Evolutionary conservation across 768 basidiomycete genomes (phyloP), one percentile per base, ranked within the genome.

Genomic region (Amanita jacksonii): DNA sequence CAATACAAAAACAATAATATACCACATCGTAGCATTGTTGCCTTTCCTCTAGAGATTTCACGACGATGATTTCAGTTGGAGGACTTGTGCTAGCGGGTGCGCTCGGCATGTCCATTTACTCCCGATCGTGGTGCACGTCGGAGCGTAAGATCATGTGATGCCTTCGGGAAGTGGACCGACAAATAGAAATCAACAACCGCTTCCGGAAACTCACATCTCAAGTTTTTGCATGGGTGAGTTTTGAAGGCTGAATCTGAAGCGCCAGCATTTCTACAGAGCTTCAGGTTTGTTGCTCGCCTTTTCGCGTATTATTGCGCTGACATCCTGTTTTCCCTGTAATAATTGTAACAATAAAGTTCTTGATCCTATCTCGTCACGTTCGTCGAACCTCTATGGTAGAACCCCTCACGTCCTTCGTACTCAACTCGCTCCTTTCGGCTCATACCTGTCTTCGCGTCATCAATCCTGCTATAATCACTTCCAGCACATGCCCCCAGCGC

Each of bases 21-120:
- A 68, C 71, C 60, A 88, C 67, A 52, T 72, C 63, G 62, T 74
- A 73, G 62, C 85, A 89, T 54, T 84, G 76, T 54, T 81, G 69
- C 8, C 72, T 63, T 46, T 85, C 73, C 47, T 59, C 57, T 41
- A 67, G 62, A 19, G 69, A 68, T 37, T 52, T 64, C 6, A 71
- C 62, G 38, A 70, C 48, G 50, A 84, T 51, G 45, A 85, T 74
- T 57, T 86, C 81, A 54, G n/a, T n/a, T n/a, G n/a, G n/a, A n/a
- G n/a, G n/a, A n/a, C n/a, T n/a, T 85, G 76, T 12, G 62, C 47
- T 7, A 76, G 74, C n/a, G n/a, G n/a, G n/a, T n/a, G n/a, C n/a
- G n/a, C n/a, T n/a, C n/a, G n/a, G n/a, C n/a, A n/a, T n/a, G n/a
- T n/a, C n/a, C n/a, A n/a, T n/a, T n/a, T n/a, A n/a, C n/a, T n/a